A percentile compares a stretch with the other conserved stretches of the same genome.
These are phyloP conservation scores for Melastoma candidum DNA, from an alignment of 441 rosid genomes.

Conservation along the genomic window DNA sequence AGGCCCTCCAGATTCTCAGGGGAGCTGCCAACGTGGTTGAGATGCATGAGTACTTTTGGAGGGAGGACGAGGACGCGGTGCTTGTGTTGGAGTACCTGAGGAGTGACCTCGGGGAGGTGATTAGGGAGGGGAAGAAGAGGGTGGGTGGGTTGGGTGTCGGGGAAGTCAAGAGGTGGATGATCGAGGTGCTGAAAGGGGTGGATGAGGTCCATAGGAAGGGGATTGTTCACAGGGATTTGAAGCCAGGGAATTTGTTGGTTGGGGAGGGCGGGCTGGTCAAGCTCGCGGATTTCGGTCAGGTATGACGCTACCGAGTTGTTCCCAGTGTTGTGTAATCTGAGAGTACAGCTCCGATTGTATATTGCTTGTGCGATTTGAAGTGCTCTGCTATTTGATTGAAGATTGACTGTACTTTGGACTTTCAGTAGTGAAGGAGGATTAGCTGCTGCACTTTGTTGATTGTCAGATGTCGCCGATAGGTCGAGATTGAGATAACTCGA, in stretches of 20 bases:
- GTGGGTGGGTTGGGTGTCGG: constrained; percentile 30
- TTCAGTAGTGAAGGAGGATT: too few relatives aligned
- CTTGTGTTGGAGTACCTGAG: constrained; percentile 69
- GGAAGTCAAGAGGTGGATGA: constrained; percentile 88
- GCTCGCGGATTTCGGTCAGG: constrained; percentile 98
- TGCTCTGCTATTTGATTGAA: too few relatives aligned
- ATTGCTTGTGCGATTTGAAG: too few relatives aligned
- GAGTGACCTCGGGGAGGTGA: constrained; percentile 60
- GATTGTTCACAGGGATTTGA: constrained; percentile 89
- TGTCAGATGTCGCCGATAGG: too few relatives aligned
- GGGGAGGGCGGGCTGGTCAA: constrained; percentile 71
- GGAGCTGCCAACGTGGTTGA: constrained; percentile 63
- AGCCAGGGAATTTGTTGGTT: constrained; percentile 75
- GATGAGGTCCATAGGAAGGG: constrained; percentile 67
- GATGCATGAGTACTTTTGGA: constrained; percentile 86
- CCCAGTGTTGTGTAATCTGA: too few relatives aligned
- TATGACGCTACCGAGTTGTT: constrained; percentile 8
- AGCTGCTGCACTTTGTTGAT: too few relatives aligned
- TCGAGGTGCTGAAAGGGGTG: constrained; percentile 69
- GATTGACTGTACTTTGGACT: too few relatives aligned
- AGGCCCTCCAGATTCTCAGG: constrained; percentile 63
- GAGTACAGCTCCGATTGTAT: too few relatives aligned
- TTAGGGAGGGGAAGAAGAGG: constrained; percentile 41
- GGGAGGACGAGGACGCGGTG: constrained; percentile 91
- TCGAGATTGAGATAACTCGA: too few relatives aligned